Evolutionary conservation across 208 protist species (phyloP).

Genomic region (Wallacemonas sp.): DNA sequence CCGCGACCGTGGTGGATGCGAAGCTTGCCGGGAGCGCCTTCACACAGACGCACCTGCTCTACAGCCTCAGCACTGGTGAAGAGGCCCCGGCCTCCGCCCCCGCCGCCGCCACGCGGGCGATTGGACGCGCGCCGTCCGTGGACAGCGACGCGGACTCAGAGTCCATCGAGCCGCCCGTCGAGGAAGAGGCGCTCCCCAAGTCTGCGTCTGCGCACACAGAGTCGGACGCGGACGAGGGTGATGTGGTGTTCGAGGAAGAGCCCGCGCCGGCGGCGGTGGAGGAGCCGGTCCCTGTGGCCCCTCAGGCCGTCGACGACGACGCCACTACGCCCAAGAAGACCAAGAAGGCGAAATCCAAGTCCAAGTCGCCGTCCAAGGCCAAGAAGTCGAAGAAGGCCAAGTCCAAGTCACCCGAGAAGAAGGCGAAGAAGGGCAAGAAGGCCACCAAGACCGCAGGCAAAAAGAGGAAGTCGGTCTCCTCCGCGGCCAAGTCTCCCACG

Average conservation of each 20-base stretch:
- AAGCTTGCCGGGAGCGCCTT: slow-evolving; percentile 32
- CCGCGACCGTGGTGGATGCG: slow-evolving; percentile 22
- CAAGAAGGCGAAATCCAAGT: slow-evolving; percentile 18
- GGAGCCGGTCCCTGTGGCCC: no score
- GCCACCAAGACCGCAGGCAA: not conserved
- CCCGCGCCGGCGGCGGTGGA: not conserved
- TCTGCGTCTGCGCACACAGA: not conserved
- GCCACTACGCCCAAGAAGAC: slow-evolving; percentile 7
- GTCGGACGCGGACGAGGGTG: not conserved
- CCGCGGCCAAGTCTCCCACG: not conserved
- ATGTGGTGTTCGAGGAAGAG: not conserved
- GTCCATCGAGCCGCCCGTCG: no score
- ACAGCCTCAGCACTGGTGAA: slow-evolving; percentile 7
- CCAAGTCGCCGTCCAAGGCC: not conserved
- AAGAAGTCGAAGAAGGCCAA: not conserved
- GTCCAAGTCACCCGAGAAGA: not conserved
- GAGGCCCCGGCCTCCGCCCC: not conserved
- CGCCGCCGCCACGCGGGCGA: not conserved
- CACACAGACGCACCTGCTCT: slow-evolving; percentile 30
- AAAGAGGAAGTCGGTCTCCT: slow-evolving; percentile 6
- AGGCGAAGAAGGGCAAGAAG: slow-evolving; percentile 10
- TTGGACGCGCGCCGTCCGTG: not conserved
- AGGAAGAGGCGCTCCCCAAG: no score
- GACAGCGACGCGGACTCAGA: slow-evolving; percentile 20
- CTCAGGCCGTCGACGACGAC: no score